Percentiles rank a stretch among this genome's conserved stretches.
phyloP scores from a whole-genome alignment of 1,139 yeast species.

The Taiozyma sp. region DNA sequence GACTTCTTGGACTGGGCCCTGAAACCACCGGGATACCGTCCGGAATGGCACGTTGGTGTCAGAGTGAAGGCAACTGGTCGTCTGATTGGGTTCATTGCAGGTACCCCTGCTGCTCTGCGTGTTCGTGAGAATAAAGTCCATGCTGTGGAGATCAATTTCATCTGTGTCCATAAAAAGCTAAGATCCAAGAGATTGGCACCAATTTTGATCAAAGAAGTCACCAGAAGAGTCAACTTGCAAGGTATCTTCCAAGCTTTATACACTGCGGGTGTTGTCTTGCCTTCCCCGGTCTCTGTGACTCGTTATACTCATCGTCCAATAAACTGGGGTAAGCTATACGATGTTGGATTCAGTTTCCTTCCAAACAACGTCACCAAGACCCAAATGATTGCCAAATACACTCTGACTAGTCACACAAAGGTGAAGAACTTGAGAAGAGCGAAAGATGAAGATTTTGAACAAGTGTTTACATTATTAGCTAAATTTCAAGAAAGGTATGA shows the following conservation, averaged over 20 bases:
- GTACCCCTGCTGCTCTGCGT: slow-evolving; percentile 71
- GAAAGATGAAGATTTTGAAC: slow-evolving; percentile 56
- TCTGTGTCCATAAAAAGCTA: slow-evolving; percentile 90
- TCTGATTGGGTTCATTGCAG: slow-evolving; percentile 88
- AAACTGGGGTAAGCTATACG: slow-evolving; percentile 85
- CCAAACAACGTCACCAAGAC: slow-evolving; percentile 76
- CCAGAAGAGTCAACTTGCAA: slow-evolving; percentile 81
- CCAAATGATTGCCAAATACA: slow-evolving; percentile 76
- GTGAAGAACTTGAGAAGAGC: slow-evolving; percentile 63
- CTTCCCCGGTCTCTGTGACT: slow-evolving; percentile 88
- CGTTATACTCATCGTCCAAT: slow-evolving; percentile 93
- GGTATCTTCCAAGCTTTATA: slow-evolving; percentile 95
- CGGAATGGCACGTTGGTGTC: slow-evolving; percentile 93
- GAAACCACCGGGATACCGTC: slow-evolving; percentile 89
- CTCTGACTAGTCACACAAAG: slow-evolving; percentile 59
- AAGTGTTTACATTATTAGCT: slow-evolving; percentile 54
- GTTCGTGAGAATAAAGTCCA: slow-evolving; percentile 55
- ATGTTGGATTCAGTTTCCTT: slow-evolving; percentile 81
- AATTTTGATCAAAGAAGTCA: slow-evolving; percentile 86
- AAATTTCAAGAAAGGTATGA: slow-evolving; percentile 69
- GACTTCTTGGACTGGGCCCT: slow-evolving; percentile 91
- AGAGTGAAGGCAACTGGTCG: slow-evolving; percentile 73
- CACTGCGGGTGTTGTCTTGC: slow-evolving; percentile 89
- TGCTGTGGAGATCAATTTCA: slow-evolving; percentile 87
- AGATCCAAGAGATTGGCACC: slow-evolving; percentile 95